Base-by-base conservation (phyloP, 106 monocot species). In the Acorus gramineus region DNA sequence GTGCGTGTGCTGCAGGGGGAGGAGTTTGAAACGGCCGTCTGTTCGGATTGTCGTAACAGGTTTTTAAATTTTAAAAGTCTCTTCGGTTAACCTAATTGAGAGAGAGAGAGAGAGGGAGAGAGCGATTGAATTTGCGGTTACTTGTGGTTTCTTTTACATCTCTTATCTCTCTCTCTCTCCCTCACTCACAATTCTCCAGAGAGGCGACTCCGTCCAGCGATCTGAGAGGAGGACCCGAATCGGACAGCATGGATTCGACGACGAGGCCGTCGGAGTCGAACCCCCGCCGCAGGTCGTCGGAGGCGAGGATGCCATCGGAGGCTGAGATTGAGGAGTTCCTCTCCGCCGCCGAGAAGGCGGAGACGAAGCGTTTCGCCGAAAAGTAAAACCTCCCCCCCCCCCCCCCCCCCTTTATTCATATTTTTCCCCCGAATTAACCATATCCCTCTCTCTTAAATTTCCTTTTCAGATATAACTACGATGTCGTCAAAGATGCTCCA, bases 321-420 rank as follows among this genome's bases (percentile, higher is more conserved):
- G 70, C 53, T 44, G 87, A 92, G 64, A 74, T 92, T 46, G 92
- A 92, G 50, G 87, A 79, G 8, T 92, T 92, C 80, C 87, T 92
- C 69, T 70, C 74, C 1, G 61, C 56, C 0, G 79, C 76, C 11
- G 92, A 92, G 81, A 66, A 48, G 57, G 73, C 60, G 2, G 69
- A 79, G 50, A 46, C 54, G 63, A 64, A 87, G 72, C 78, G 62
- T 6, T 92, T 92, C 72, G 55, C 74, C 14, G 61, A 66, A 14
- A 87, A 69, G 91, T 92, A 77, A 78, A 9, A 9, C 0, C 13
- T 2, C 2, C 2, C 14, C 5, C 10, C 13, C 56, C 2, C 2
- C 14, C 5, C 10, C 13, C 14, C 2, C 10, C 63, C 50, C 47
- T 49, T 28, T 8, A 3, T 49, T 63, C 11, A 9, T 2, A 63